A percentile compares a stretch with the other conserved stretches of the same genome.
Conservation (phyloP, 2,329 filamentous ascomycete genomes). For the Exutisphaerella laricina region DNA sequence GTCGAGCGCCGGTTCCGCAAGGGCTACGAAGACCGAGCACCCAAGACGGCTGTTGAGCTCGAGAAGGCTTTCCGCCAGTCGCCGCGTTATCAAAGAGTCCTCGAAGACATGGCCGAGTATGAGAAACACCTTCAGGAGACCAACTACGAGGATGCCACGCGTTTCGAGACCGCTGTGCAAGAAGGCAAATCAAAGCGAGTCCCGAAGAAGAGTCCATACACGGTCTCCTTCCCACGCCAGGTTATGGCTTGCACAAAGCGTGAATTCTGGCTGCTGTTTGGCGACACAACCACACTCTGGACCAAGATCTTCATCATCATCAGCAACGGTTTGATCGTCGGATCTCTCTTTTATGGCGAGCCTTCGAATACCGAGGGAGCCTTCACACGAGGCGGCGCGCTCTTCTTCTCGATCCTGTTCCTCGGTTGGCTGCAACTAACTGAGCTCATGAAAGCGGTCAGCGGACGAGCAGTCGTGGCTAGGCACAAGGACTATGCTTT, state of each 20-base stretch:
- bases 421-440: constrained; percentile 67
- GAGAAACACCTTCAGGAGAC: constrained; percentile 48
- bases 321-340: constrained; percentile 67
- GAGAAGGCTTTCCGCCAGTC: constrained; percentile 62
- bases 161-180: constrained; percentile 58
- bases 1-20: constrained; percentile 62
- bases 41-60: constrained; percentile 64
- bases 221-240: constrained; percentile 67
- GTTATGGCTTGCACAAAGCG: constrained; percentile 63
- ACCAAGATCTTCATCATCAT: constrained; percentile 78
- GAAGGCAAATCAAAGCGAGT: constrained; percentile 61
- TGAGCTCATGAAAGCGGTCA: constrained; percentile 72
- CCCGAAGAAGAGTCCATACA: constrained; percentile 66
- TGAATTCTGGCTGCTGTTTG: constrained; percentile 72
- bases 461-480: constrained; percentile 62
- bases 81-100: constrained; percentile 53
- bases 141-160: constrained; percentile 47
- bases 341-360: constrained; percentile 70
- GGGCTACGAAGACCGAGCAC: constrained; percentile 60
- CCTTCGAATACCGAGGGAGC: constrained; percentile 54
- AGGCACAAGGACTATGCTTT: constrained; percentile 64
- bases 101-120: constrained; percentile 57
- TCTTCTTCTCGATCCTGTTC: constrained; percentile 64
- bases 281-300: constrained; percentile 67
- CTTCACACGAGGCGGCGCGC: constrained; percentile 57